These are phyloP conservation scores for Pseudogymnoascus sp. DNA, from an alignment of 2,329 filamentous ascomycete genomes.

Conservation along the genomic window DNA sequence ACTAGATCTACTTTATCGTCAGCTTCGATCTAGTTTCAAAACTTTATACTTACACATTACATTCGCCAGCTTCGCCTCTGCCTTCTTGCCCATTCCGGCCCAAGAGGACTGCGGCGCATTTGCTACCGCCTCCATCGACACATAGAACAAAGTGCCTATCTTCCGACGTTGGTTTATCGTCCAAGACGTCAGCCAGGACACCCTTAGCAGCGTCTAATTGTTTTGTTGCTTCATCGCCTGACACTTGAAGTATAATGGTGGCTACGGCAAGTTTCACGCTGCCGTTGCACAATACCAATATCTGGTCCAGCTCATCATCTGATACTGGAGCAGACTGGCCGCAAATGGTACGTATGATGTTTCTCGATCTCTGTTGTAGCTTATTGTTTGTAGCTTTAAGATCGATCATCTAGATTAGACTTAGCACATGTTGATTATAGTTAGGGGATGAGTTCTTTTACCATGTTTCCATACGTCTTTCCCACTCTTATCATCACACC, in stretches of 20 bases:
- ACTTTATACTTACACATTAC: conserved; percentile 30
- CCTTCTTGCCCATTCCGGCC: conserved; percentile 22
- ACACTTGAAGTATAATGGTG: conserved; percentile 1
- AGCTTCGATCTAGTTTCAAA: conserved; percentile 11
- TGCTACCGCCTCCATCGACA: conserved; percentile 37
- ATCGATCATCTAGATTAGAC: conserved; percentile 28
- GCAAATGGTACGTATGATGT: conserved; percentile 28
- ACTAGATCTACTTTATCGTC: conserved; percentile 18
- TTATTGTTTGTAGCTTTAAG: conserved; percentile 34
- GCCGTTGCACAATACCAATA: conserved; percentile 24
- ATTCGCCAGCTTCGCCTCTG: conserved; percentile 30
- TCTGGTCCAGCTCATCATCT: conserved; percentile 24
- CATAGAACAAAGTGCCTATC: conserved; percentile 27
- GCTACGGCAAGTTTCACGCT: conserved; percentile 28
- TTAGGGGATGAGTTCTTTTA: conserved; percentile 16
- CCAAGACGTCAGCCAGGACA: not conserved
- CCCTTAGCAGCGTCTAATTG: conserved; percentile 2
- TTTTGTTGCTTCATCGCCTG: conserved; percentile 20
- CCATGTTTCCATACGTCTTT: conserved; percentile 38
- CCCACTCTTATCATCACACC: conserved; percentile 35
- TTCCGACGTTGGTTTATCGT: too few relatives aligned
- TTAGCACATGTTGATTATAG: not conserved
- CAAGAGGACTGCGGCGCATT: conserved; percentile 34
- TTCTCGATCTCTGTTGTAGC: conserved; percentile 30
- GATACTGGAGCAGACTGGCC: conserved; percentile 15